A percentile compares a stretch with the other conserved stretches of the same genome.
These are phyloP conservation scores for Candida andamanensis DNA, from an alignment of 805 yeast species.

Conservation along the genomic window DNA sequence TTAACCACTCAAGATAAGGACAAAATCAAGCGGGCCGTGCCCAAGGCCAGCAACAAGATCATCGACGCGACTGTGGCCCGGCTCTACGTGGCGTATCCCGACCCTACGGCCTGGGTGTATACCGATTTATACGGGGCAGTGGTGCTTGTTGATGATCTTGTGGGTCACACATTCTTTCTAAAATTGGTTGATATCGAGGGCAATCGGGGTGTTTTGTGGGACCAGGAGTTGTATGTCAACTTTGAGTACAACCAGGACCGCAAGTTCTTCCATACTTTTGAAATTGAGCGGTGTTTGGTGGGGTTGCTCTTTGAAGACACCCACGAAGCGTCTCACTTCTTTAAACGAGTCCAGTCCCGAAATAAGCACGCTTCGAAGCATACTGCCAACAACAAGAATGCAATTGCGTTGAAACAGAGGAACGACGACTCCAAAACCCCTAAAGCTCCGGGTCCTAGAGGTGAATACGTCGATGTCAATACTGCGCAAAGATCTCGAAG, in stretches of 20 bases:
- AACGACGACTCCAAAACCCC: slow-evolving; percentile 27
- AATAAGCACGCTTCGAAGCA: slow-evolving; percentile 84
- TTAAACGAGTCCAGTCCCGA: slow-evolving; percentile 67
- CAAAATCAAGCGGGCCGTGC: slow-evolving; percentile 80
- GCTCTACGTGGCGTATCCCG: slow-evolving; percentile 85
- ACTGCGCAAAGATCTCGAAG: slow-evolving; percentile 54
- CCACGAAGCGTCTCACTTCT: slow-evolving; percentile 80
- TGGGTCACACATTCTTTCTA: slow-evolving; percentile 89
- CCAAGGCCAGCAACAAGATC: slow-evolving; percentile 82
- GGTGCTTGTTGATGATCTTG: slow-evolving; percentile 82
- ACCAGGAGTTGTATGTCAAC: slow-evolving; percentile 86
- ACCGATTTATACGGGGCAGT: slow-evolving; percentile 90
- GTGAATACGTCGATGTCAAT: slow-evolving; percentile 46
- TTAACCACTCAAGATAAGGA: slow-evolving; percentile 58
- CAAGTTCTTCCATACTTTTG: slow-evolving; percentile 91
- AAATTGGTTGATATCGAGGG: slow-evolving; percentile 84
- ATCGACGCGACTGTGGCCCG: slow-evolving; percentile 89
- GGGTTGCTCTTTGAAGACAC: slow-evolving; percentile 89
- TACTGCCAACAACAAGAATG: slow-evolving; percentile 81
- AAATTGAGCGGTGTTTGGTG: slow-evolving; percentile 80
- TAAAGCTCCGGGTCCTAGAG: slow-evolving; percentile 56
- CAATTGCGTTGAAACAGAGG: slow-evolving; percentile 66
- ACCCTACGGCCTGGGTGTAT: slow-evolving; percentile 72
- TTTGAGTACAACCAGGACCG: slow-evolving; percentile 92
- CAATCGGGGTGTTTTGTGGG: slow-evolving; percentile 89